phyloP scores from a whole-genome alignment of 2,329 filamentous ascomycete species.

The Stachybotrys chlorohalonatus region DNA sequence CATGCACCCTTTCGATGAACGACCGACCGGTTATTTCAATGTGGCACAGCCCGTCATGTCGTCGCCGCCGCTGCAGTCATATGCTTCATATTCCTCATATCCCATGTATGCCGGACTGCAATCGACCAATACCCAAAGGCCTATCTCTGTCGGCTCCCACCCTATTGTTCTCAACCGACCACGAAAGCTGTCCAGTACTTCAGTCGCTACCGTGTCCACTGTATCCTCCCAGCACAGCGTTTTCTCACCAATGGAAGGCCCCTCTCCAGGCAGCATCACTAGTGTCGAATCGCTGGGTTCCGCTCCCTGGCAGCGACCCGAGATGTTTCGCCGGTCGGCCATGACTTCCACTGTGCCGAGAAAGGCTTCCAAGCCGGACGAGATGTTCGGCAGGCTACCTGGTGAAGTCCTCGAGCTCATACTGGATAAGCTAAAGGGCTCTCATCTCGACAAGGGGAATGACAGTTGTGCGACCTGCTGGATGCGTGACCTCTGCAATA shows the following conservation, averaged over 20 bases:
- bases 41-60: neutral
- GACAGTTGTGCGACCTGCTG: slow-evolving; percentile 55
- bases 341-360: neutral
- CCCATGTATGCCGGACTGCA: slow-evolving; percentile 23
- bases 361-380: slow-evolving; percentile 28
- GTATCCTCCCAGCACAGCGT: slow-evolving; percentile 19
- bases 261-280: slow-evolving; percentile 26
- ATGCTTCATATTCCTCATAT: slow-evolving; percentile 5
- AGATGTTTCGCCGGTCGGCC: slow-evolving; percentile 12
- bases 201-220: slow-evolving; percentile 14
- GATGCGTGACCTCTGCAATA: slow-evolving; percentile 50
- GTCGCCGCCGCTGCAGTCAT: slow-evolving; percentile 1
- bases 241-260: slow-evolving; percentile 13
- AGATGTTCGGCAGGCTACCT: slow-evolving; percentile 46
- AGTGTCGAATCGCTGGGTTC: slow-evolving; percentile 32
- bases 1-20: neutral
- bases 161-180: slow-evolving; percentile 23
- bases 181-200: slow-evolving; percentile 22
- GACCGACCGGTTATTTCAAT: neutral
- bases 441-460: slow-evolving; percentile 38
- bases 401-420: slow-evolving; percentile 50
- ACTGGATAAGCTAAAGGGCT: slow-evolving; percentile 40
- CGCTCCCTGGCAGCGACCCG: slow-evolving; percentile 8
- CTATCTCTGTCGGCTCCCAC: slow-evolving; percentile 10
- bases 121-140: slow-evolving; percentile 12